Base-by-base conservation (phyloP, 2,329 filamentous ascomycete genomes). In the Pleomassaria siparia region DNA sequence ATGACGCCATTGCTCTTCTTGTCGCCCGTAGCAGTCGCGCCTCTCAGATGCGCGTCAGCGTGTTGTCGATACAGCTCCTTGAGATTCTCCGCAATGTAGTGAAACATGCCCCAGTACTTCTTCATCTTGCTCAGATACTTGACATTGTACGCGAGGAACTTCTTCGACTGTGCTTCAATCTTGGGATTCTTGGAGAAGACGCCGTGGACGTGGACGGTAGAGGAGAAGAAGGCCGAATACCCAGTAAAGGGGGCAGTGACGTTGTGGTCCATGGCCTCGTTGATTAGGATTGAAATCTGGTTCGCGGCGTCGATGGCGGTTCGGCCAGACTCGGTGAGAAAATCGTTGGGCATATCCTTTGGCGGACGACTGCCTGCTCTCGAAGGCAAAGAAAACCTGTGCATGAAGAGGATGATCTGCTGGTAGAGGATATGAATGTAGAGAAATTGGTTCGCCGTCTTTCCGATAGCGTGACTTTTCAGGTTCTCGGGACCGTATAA, bases 101-200 rank as follows among this genome's bases (percentile, higher is more conserved):
- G 89, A 66, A 97, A 96, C 87, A 96, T 95, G 50, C 92, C 94
- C 94, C 94, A 99, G 63, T 94, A 91, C 50, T 89, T 89, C 76
- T 96, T 96, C 89, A 97, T 95, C 71, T 89, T 94, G 45, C 87
- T 87, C 36, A 99, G 74, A 61, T 94, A 97, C 63, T 87, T 89
- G 60, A 97, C 87, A 56, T 96, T 97, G 55, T 86, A 88, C 1
- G 88, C 85, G 13, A 96, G 76, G 62, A 96, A 91, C 55, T 85
- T 84, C 72, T 95, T 96, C 8, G 89, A 90, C 8, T 83, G 81
- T 11, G 82, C 80, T 67, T 95, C 89, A 41, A 95, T 80, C 10
- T 82, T 75, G 12, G 84, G 75, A 55, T 95, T 91, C 53, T 89
- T 89, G 3, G 90, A 94, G 66, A 96, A 95, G 3, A 95, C 90